A percentile compares a stretch with the other conserved stretches of the same genome.
phyloP scores from a whole-genome alignment of 768 basidiomycete species.

The Calvatia gigantea region DNA sequence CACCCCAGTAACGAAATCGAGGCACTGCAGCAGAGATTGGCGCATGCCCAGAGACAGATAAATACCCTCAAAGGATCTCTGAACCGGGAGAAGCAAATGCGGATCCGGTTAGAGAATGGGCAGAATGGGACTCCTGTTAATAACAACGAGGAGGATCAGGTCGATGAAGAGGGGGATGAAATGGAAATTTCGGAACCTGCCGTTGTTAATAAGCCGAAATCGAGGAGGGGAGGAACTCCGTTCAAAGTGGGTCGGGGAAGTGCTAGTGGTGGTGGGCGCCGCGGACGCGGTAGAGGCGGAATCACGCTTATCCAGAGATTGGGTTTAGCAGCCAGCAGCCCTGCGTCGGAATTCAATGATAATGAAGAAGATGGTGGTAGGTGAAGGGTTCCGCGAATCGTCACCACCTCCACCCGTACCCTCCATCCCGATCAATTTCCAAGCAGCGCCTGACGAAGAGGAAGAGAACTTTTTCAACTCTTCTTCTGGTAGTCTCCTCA shows the following conservation, averaged over 20 bases:
- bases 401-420: constrained; percentile 38
- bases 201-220: constrained; percentile 26
- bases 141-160: constrained; percentile 33
- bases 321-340: constrained; percentile 52
- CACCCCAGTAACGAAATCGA: constrained; percentile 82
- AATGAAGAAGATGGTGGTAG: constrained; percentile 24
- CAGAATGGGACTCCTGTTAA: constrained; percentile 27
- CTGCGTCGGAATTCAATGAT: constrained; percentile 46
- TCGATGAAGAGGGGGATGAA: constrained; percentile 31
- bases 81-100: constrained; percentile 79
- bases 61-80: constrained; percentile 76
- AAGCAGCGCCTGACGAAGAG: constrained; percentile 33
- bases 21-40: constrained; percentile 72
- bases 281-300: constrained; percentile 52
- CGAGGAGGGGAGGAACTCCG: constrained; percentile 41
- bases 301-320: constrained; percentile 60
- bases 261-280: constrained; percentile 22
- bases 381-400: constrained; percentile 27
- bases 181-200: constrained; percentile 43
- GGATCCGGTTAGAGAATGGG: constrained; percentile 37
- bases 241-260: constrained; percentile 48
- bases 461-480: constrained; percentile 25
- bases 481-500: constrained; percentile 25
- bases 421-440: constrained; percentile 34
- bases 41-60: constrained; percentile 86